These are phyloP conservation scores for Phytophthora fragariaefolia DNA, from an alignment of 352 stramenopile species.

Conservation along the genomic window DNA sequence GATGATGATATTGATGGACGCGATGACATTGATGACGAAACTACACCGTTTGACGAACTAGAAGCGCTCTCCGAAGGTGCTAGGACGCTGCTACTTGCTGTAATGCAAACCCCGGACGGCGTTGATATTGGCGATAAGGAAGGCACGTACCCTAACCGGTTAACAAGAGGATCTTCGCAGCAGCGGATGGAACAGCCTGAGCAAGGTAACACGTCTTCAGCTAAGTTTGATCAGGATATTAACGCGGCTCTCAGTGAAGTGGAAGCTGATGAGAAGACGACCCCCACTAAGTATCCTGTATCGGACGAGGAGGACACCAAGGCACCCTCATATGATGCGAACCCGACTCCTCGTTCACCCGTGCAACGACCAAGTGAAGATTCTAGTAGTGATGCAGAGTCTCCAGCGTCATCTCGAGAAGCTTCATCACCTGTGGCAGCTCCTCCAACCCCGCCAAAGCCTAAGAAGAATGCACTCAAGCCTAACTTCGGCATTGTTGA, in stretches of 20 bases:
- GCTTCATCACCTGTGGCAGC: conserved; percentile 24
- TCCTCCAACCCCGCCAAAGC: conserved; percentile 37
- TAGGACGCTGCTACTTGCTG: conserved; percentile 81
- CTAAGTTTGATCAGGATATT: conserved; percentile 53
- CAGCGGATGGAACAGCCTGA: conserved; percentile 33
- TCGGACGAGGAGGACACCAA: conserved; percentile 37
- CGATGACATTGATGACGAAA: conserved; percentile 85
- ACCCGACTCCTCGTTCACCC: conserved; percentile 23
- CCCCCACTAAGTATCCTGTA: conserved; percentile 12
- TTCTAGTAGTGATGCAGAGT: conserved; percentile 26
- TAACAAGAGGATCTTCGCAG: conserved; percentile 40
- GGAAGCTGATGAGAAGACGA: conserved; percentile 27
- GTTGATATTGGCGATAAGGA: conserved; percentile 78
- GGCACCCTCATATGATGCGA: conserved; percentile 20
- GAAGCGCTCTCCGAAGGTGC: conserved; percentile 88
- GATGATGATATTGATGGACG: conserved; percentile 55
- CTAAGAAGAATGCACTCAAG: conserved; percentile 46
- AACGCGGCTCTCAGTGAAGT: conserved; percentile 32
- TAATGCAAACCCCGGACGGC: conserved; percentile 89
- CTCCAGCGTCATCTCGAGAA: conserved; percentile 18
- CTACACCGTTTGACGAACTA: conserved; percentile 85
- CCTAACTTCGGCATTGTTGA: conserved; percentile 83
- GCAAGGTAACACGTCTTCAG: conserved; percentile 29
- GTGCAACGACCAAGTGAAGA: conserved; percentile 28
- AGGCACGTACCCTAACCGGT: conserved; percentile 46